Evolutionary conservation across 148 eudicot species (phyloP).

Genomic region (Spergularia marina): DNA sequence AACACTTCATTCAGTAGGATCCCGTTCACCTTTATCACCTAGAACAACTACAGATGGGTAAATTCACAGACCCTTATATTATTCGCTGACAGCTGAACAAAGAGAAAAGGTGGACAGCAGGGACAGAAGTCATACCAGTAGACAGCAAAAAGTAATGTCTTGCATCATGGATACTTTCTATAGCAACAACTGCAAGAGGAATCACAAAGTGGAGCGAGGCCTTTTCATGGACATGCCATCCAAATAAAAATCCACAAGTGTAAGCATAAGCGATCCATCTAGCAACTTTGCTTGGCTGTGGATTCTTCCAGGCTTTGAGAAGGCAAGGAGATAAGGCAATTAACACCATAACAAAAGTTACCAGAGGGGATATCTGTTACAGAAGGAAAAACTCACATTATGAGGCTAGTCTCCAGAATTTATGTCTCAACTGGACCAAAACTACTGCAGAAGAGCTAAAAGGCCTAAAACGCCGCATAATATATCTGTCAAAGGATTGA

Average conservation of each 20-base stretch:
- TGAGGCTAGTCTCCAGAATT: neutral
- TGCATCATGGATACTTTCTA: slow-evolving; percentile 64
- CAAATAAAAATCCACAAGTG: slow-evolving; percentile 89
- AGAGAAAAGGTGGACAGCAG: neutral
- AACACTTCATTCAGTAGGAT: neutral
- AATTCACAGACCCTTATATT: neutral
- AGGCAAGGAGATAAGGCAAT: slow-evolving; percentile 78
- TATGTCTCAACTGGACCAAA: neutral
- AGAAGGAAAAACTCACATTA: neutral
- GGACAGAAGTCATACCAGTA: slow-evolving; percentile 42
- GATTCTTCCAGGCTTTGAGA: slow-evolving; percentile 76
- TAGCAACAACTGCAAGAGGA: slow-evolving; percentile 75
- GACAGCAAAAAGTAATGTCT: slow-evolving; percentile 74
- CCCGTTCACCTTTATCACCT: neutral
- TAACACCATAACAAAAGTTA: slow-evolving; percentile 66
- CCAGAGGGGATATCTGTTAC: slow-evolving; percentile 74
- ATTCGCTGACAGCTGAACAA: neutral
- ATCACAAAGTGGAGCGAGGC: slow-evolving; percentile 88
- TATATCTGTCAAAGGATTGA: neutral
- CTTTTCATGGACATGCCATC: slow-evolving; percentile 99
- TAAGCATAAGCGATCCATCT: slow-evolving; percentile 96
- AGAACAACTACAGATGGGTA: neutral
- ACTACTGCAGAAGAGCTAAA: neutral
- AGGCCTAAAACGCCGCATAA: neutral
- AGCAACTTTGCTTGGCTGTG: slow-evolving; percentile 67